phyloP scores from a whole-genome alignment of 176 grass and related monocot species.

The Aegilops sharonensis region DNA sequence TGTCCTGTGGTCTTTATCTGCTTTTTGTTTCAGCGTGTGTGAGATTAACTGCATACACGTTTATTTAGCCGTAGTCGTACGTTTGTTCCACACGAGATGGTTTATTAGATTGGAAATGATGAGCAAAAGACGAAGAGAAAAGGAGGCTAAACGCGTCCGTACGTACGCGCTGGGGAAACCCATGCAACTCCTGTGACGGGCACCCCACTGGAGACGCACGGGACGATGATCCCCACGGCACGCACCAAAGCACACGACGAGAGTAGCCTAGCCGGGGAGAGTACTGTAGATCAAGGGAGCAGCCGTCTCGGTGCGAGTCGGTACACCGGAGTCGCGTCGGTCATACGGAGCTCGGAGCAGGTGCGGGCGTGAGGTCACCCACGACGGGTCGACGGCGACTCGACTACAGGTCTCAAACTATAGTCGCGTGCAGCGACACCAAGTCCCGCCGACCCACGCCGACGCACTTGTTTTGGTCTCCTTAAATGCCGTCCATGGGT shows the following conservation, averaged over 20 bases:
- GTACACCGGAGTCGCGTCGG: not conserved
- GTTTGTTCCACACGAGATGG: not conserved
- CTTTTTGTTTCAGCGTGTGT: not conserved
- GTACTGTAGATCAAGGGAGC: no score
- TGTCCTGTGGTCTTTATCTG: not conserved
- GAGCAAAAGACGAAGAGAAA: not conserved
- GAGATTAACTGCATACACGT: not conserved
- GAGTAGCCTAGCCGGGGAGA: no score
- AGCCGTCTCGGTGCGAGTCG: no score
- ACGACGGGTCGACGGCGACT: not conserved
- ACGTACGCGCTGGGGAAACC: not conserved
- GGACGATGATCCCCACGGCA: not conserved
- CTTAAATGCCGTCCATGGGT: not conserved
- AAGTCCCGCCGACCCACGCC: not conserved
- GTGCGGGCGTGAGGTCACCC: conserved; percentile 12
- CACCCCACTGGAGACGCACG: not conserved
- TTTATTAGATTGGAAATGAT: not conserved
- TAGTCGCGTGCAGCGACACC: not conserved
- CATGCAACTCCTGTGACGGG: conserved; percentile 9
- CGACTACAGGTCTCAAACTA: not conserved
- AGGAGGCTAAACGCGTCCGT: not conserved
- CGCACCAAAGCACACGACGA: no score
- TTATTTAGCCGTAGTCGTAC: not conserved
- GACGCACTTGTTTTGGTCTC: not conserved
- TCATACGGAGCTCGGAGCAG: not conserved